phyloP scores from a whole-genome alignment of 257 asterid genomes.

The Solanum corneliomulleri region DNA sequence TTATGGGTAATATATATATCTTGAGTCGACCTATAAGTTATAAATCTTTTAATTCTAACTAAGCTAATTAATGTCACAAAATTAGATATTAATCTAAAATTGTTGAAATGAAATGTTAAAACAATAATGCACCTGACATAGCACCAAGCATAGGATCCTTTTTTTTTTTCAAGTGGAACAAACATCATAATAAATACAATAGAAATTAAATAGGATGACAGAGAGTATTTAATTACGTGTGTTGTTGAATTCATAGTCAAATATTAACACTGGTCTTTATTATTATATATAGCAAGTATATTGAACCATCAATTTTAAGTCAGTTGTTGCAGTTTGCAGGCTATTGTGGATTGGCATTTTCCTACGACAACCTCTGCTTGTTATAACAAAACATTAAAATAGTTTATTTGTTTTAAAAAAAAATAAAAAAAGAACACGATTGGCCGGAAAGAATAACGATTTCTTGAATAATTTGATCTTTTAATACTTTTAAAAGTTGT shows the following conservation, averaged over 20 bases:
- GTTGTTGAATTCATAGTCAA: background rate
- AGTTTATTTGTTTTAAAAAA: too few relatives aligned
- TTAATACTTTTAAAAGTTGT: too few relatives aligned
- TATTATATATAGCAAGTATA: background rate
- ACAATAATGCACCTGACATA: background rate
- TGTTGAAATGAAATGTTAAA: background rate
- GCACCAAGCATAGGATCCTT: background rate
- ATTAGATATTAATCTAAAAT: background rate
- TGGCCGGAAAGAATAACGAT: background rate
- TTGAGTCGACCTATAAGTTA: background rate
- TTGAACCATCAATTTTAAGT: background rate
- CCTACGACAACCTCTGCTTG: background rate
- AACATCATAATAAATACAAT: background rate
- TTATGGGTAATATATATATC: too few relatives aligned
- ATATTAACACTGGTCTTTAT: background rate
- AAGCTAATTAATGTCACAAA: background rate
- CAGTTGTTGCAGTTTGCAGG: background rate
- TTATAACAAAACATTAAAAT: background rate
- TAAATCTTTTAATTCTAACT: background rate
- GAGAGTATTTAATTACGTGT: background rate
- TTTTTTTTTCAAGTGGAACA: background rate
- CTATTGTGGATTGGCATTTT: background rate
- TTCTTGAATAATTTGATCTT: background rate
- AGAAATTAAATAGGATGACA: background rate
- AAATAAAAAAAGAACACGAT: background rate